These are phyloP conservation scores for Penicillium palitans DNA, from an alignment of 2,329 filamentous ascomycete species.

Conservation along the genomic window DNA sequence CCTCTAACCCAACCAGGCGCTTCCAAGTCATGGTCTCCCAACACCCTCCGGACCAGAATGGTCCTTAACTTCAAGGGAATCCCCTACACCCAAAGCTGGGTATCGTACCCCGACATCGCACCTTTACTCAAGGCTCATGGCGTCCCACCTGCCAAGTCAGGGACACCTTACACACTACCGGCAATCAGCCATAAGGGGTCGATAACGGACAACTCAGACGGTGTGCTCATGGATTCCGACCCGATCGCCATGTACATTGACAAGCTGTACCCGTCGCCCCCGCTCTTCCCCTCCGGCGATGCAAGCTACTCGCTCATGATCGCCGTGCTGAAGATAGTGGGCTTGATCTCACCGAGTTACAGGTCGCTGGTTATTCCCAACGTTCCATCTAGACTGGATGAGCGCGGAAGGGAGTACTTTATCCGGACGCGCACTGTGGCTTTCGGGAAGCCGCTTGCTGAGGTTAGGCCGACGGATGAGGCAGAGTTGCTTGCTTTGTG, in stretches of 20 bases:
- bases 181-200: conserved; percentile 33
- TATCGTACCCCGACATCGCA: conserved; percentile 30
- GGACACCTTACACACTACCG: conserved; percentile 34
- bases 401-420: conserved; percentile 34
- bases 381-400: conserved; percentile 29
- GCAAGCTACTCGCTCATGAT: conserved; percentile 35
- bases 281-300: conserved; percentile 37
- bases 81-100: conserved; percentile 30
- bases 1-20: conserved; percentile 22
- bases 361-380: conserved; percentile 25
- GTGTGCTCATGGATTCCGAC: conserved; percentile 37
- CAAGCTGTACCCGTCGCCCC: conserved; percentile 28
- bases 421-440: conserved; percentile 27
- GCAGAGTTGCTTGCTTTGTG: conserved; percentile 20
- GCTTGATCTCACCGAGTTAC: background rate
- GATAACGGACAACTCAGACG: conserved; percentile 24
- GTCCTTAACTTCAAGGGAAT: conserved; percentile 32
- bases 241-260: conserved; percentile 37
- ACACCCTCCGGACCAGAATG: conserved; percentile 28
- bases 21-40: conserved; percentile 33
- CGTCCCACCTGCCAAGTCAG: conserved; percentile 21
- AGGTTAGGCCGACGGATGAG: conserved; percentile 30
- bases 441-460: conserved; percentile 32
- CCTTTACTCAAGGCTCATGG: conserved; percentile 28
- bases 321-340: conserved; percentile 20